phyloP scores from a whole-genome alignment of 225 moss, liverwort and hornwort species.

The Asterella californica region DNA sequence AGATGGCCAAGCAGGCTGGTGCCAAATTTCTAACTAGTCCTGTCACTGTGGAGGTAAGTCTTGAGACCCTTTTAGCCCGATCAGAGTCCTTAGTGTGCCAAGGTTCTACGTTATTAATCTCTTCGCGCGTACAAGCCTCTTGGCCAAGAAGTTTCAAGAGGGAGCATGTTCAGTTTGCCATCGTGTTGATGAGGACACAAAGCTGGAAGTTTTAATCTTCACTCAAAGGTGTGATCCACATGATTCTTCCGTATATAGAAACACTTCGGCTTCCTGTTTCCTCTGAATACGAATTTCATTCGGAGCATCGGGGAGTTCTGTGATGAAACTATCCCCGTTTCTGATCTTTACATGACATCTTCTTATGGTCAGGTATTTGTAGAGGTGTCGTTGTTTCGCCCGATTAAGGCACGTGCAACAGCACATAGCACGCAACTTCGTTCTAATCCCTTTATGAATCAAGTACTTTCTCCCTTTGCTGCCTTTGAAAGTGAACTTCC shows the following conservation, averaged over 20 bases:
- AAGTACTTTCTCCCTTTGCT: too few relatives aligned
- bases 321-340: too few relatives aligned
- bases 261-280: not conserved
- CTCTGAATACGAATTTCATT: not conserved
- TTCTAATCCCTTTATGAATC: too few relatives aligned
- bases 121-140: not conserved
- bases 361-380: not conserved
- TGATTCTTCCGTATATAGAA: not conserved
- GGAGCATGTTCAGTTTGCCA: not conserved
- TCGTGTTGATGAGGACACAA: not conserved
- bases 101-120: not conserved
- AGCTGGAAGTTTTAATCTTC: not conserved
- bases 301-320: too few relatives aligned
- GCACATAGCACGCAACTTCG: not conserved
- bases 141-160: not conserved
- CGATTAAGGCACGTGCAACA: not conserved
- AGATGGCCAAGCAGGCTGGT: constrained; percentile 66
- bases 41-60: constrained; percentile 50
- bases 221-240: not conserved
- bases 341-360: too few relatives aligned
- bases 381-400: not conserved
- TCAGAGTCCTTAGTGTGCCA: not conserved
- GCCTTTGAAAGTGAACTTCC: too few relatives aligned
- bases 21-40: constrained; percentile 72
- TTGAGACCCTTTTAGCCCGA: not conserved